Evolutionary conservation across 257 asterid species (phyloP).

Genomic region (Petunia axillaris): DNA sequence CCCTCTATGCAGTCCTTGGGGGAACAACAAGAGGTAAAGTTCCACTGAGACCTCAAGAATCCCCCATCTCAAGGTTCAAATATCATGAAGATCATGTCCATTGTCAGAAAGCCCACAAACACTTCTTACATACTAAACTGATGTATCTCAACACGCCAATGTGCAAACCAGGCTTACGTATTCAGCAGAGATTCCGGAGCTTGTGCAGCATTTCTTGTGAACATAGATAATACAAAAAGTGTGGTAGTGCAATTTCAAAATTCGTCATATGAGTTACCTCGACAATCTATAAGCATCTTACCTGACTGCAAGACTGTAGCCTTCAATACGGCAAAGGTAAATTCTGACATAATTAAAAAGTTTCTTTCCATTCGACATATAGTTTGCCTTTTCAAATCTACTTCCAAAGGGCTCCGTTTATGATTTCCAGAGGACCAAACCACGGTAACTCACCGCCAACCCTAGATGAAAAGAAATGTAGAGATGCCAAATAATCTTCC

Average conservation of each 20-base stretch:
- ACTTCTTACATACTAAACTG: neutral
- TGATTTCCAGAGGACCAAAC: neutral
- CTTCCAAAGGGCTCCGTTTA: neutral
- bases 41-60: neutral
- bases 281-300: slow-evolving; percentile 76
- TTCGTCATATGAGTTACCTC: slow-evolving; percentile 55
- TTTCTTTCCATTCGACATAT: neutral
- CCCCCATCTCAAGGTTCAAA: neutral
- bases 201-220: slow-evolving; percentile 89
- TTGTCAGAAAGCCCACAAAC: neutral
- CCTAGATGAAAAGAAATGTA: neutral
- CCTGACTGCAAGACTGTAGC: slow-evolving; percentile 75
- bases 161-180: slow-evolving; percentile 57
- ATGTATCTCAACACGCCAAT: neutral
- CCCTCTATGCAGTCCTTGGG: slow-evolving; percentile 50
- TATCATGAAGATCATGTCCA: slow-evolving; percentile 11
- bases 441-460: neutral
- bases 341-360: slow-evolving; percentile 20
- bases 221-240: slow-evolving; percentile 36
- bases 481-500: neutral
- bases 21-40: slow-evolving; percentile 62
- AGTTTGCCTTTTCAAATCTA: neutral
- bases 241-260: slow-evolving; percentile 56
- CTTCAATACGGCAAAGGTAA: slow-evolving; percentile 84
- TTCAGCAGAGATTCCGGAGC: slow-evolving; percentile 50